Evolutionary conservation across 495 filamentous ascomycete species (phyloP).

Genomic region (Staphylotrichum longicolle): DNA sequence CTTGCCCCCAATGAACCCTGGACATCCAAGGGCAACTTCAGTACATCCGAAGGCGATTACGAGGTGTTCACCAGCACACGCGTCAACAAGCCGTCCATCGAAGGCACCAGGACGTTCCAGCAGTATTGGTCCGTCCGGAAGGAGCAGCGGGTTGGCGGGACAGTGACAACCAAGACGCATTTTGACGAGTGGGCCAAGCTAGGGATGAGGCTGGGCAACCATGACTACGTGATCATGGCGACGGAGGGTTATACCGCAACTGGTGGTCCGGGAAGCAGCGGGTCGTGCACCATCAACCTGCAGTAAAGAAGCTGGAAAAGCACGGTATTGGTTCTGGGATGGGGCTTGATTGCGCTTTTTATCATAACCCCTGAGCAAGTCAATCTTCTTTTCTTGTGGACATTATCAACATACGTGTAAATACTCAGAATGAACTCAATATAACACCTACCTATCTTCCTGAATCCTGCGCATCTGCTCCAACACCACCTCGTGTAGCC

Average conservation of each 20-base stretch:
- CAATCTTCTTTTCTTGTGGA: too few relatives aligned
- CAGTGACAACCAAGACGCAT: conserved; percentile 49
- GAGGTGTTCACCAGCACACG: conserved; percentile 55
- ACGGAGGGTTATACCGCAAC: conserved; percentile 55
- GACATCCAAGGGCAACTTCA: conserved; percentile 55
- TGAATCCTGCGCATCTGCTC: too few relatives aligned
- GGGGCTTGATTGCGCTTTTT: background rate
- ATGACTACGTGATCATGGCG: conserved; percentile 58
- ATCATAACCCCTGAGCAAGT: too few relatives aligned
- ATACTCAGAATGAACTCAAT: too few relatives aligned
- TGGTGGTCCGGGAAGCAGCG: conserved; percentile 22
- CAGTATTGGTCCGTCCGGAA: conserved; percentile 63
- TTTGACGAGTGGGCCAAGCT: conserved; percentile 56
- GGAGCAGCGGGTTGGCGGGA: conserved; percentile 53
- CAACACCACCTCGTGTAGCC: too few relatives aligned
- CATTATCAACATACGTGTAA: too few relatives aligned
- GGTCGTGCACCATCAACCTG: conserved; percentile 19
- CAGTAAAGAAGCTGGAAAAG: background rate
- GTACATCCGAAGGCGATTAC: conserved; percentile 55
- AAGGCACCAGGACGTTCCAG: conserved; percentile 59
- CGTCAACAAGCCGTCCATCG: conserved; percentile 58
- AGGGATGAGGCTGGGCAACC: conserved; percentile 50
- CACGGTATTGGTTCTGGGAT: background rate
- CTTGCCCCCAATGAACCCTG: conserved; percentile 53
- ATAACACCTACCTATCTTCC: too few relatives aligned